Evolutionary conservation across 2,329 filamentous ascomycete species (phyloP).

Genomic region (Fusarium compactum): DNA sequence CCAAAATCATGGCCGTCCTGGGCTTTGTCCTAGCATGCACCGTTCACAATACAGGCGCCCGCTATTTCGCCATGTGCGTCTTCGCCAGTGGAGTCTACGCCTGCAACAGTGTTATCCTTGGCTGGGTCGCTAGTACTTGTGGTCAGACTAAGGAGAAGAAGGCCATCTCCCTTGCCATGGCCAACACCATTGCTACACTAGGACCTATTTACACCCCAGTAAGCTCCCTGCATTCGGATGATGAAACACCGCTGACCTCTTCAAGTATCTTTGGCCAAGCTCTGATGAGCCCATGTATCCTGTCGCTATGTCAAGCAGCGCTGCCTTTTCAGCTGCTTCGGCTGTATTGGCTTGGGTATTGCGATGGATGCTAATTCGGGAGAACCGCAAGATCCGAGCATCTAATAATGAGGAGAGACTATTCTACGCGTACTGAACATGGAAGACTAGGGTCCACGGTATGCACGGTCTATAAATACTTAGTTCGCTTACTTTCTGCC

Average conservation of each 20-base stretch:
- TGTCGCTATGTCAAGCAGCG: slow-evolving; percentile 34
- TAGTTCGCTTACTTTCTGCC: background rate
- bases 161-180: slow-evolving; percentile 55
- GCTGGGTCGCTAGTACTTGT: slow-evolving; percentile 56
- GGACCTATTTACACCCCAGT: slow-evolving; percentile 40
- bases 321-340: slow-evolving; percentile 50
- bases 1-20: slow-evolving; percentile 54
- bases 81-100: slow-evolving; percentile 55
- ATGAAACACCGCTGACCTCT: background rate
- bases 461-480: background rate
- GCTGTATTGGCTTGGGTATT: slow-evolving; percentile 54
- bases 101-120: slow-evolving; percentile 59
- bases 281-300: slow-evolving; percentile 23
- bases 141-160: slow-evolving; percentile 63
- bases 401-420: slow-evolving; percentile 42
- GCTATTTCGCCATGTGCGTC: slow-evolving; percentile 51
- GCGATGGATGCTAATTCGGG: slow-evolving; percentile 49
- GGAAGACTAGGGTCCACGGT: background rate
- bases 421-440: slow-evolving; percentile 48
- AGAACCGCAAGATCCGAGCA: slow-evolving; percentile 51
- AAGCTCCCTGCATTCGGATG: slow-evolving; percentile 13
- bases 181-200: slow-evolving; percentile 37
- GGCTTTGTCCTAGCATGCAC: slow-evolving; percentile 41
- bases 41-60: slow-evolving; percentile 39
- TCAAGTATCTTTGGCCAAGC: slow-evolving; percentile 36